Base-by-base conservation (phyloP, 768 basidiomycete species). In the Mycena galericulata region DNA sequence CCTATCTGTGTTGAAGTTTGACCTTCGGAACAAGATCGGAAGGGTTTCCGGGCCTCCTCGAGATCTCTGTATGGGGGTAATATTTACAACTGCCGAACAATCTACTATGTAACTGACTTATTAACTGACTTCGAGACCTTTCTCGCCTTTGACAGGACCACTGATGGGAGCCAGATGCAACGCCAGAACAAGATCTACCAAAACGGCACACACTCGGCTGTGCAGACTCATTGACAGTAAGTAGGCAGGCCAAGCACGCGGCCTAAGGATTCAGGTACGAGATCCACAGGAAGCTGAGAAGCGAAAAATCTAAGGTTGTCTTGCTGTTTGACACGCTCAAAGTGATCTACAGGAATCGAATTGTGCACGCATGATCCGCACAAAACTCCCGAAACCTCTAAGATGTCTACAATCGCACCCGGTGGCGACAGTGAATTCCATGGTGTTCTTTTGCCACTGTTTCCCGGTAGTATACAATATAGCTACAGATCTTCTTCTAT, bases 401-500 rank as follows among this genome's bases (percentile, higher is more conserved):
- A n/a, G 17, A 17, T 38, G 38, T 38, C 38, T 38, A 20, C 45
- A 46, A 12, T 18, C 12, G n/a, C 53, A 10, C n/a, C 53, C n/a
- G n/a, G 32, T 46, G 14, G 18, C n/a, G 8, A 22, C 22, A 8
- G 22, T 36, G 22, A 36, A 38, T 56, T 27, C 50, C 11, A 24
- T 41, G 45, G 24, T 30, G 47, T 49, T 41, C 24, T 7, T 41
- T 57, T 51, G 10, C 26, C 18, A 22, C 30, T 36, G 17, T 24
- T 43, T 59, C 26, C 22, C 14, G 32, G 24, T 67, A 62, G 27
- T 58, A 38, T 67, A 67, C 66, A 67, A 46, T 67, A 67, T 55
- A 46, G 66, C 59, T 67, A 67, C 66, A 67, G 30, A 55, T 55
- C 58, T 67, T 62, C 58, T 51, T 46, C 36, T 67, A 67, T 67